phyloP scores from a whole-genome alignment of 169 alveolate species.

The Plasmodium gallinaceum region DNA sequence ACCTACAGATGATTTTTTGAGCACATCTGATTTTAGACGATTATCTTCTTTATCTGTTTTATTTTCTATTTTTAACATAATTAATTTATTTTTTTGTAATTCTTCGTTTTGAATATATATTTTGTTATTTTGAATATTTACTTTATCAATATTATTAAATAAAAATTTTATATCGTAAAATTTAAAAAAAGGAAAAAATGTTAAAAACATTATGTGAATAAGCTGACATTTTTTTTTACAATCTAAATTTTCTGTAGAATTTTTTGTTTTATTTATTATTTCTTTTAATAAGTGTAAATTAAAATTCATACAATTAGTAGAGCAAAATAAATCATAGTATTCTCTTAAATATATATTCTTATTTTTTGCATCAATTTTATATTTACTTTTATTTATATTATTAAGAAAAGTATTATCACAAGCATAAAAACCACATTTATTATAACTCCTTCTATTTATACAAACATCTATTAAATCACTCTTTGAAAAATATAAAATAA shows the following conservation, averaged over 20 bases:
- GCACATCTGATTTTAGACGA: background rate
- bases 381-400: constrained; percentile 43
- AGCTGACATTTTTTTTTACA: constrained; percentile 38
- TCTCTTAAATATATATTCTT: constrained; percentile 52
- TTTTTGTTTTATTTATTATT: constrained; percentile 20
- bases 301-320: constrained; percentile 65
- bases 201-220: constrained; percentile 65
- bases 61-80: background rate
- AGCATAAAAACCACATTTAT: constrained; percentile 75
- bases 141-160: constrained; percentile 30
- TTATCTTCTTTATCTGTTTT: background rate
- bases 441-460: constrained; percentile 55
- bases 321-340: constrained; percentile 58
- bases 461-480: constrained; percentile 56
- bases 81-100: background rate
- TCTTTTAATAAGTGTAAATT: constrained; percentile 34
- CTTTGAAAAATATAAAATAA: constrained; percentile 34
- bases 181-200: constrained; percentile 73
- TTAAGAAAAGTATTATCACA: constrained; percentile 59
- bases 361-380: constrained; percentile 40
- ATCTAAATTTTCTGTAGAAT: background rate
- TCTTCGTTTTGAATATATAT: constrained; percentile 1
- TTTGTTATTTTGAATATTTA: constrained; percentile 10
- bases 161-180: constrained; percentile 35
- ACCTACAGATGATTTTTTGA: too few species aligned